Evolutionary conservation across 805 yeast genomes (phyloP).

Genomic region (Candida dajiaensis): DNA sequence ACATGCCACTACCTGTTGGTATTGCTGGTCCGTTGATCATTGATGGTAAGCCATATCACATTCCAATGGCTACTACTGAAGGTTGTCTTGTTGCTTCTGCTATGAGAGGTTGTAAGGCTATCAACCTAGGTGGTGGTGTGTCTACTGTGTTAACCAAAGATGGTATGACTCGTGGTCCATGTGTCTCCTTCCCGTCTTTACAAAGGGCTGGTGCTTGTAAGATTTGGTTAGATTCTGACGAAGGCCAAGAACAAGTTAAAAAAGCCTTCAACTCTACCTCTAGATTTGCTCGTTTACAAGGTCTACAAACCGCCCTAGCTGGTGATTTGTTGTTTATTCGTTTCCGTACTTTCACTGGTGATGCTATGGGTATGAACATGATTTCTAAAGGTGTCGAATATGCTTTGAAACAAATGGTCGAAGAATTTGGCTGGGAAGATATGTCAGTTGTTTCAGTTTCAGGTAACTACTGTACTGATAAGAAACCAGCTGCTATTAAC

Average conservation of each 20-base stretch:
- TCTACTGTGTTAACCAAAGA: constrained; percentile 87
- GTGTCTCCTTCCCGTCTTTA: constrained; percentile 82
- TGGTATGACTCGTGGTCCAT: constrained; percentile 99
- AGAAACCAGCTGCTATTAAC: constrained; percentile 95
- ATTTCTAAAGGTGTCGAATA: constrained; percentile 96
- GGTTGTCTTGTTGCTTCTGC: constrained; percentile 98
- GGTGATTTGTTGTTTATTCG: constrained; percentile 85
- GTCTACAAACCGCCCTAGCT: constrained; percentile 88
- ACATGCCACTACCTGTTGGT: constrained; percentile 94
- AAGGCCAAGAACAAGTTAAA: constrained; percentile 77
- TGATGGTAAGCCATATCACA: constrained; percentile 82
- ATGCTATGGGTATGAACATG: constrained; percentile 99
- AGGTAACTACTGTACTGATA: constrained; percentile 97
- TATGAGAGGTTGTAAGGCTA: constrained; percentile 98
- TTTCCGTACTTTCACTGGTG: constrained; percentile 98
- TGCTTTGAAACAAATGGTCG: constrained; percentile 77
- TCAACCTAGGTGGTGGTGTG: constrained; percentile 96
- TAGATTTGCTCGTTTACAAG: constrained; percentile 91
- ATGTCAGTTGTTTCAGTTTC: constrained; percentile 91
- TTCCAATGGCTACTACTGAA: constrained; percentile 99
- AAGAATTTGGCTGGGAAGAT: constrained; percentile 87
- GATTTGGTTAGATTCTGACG: constrained; percentile 92
- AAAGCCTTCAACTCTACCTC: constrained; percentile 95
- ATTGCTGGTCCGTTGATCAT: constrained; percentile 94
- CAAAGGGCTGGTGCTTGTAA: constrained; percentile 91